Evolutionary conservation across 192 early-diverging fungal genomes (phyloP), one percentile per base, ranked within the genome.

Genomic region (Backusella morwellensis): DNA sequence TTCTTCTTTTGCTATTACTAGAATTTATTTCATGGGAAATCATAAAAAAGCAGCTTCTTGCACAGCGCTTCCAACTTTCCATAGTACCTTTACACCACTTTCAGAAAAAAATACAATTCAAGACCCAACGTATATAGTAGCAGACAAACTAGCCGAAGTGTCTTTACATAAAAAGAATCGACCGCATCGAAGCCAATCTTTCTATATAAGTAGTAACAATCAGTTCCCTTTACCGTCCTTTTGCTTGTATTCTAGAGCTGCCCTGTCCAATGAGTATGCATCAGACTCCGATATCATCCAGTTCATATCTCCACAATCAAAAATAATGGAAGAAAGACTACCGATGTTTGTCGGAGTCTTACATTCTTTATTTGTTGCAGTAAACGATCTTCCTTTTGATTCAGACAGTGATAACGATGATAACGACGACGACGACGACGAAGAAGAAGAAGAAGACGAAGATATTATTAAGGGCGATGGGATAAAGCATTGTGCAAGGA

Each of bases 311-410:
- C 68, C 68, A 38, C 35, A 40, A 5, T 70, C 68, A 40, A 36
- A 19, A 40, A 38, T 23, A 70, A 40, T 70, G 38, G 68, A 70
- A 21, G 68, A 70, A 21, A 35, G 68, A 70, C 35, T 70, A 70
- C 68, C 68, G 2, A 70, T 70, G 68, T 70, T 70, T 70, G 68
- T 70, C 4, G 68, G 68, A 40, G 68, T 70, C 35, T 70, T 70
- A 21, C 68, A 70, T 23, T 70, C 68, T 38, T 41, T 70, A 70
- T 70, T 70, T 23, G 38, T 38, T 40, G 68, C 38, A 23, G 68
- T 70, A 23, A 41, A 70, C 38, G 68, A 70, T 70, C 35, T 70
- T 7, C 21, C 35, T 7, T 70, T 70, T 70, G 38, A 36, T 40
- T 41, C 35, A n/a, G 35, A 70, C 21, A 36, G 68, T 41, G 68